Conservation (phyloP, 2,329 filamentous ascomycete species). For the Aureobasidium sp. region DNA sequence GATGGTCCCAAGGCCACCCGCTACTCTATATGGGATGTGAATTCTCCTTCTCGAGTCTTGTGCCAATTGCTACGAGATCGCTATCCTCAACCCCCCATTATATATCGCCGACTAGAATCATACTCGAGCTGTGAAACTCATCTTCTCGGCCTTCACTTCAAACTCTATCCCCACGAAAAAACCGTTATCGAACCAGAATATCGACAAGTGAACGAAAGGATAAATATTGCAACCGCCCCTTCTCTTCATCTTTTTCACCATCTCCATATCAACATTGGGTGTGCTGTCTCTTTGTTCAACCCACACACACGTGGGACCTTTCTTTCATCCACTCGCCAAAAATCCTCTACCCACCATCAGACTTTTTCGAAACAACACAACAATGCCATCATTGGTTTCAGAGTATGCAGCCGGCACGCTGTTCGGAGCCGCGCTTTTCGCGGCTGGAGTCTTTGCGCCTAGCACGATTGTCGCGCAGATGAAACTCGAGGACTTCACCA, state of each 20-base stretch:
- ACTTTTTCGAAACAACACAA: background rate
- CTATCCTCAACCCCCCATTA: background rate
- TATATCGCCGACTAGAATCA: background rate
- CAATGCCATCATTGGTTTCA: constrained; percentile 6
- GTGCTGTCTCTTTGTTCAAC: background rate
- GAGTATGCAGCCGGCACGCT: constrained; percentile 39
- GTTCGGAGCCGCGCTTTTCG: constrained; percentile 57
- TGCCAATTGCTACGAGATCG: background rate
- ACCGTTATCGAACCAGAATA: constrained; percentile 6
- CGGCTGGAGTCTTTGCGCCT: constrained; percentile 54
- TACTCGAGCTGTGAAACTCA: background rate
- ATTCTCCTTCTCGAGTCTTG: background rate
- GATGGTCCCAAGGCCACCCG: background rate
- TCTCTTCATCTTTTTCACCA: background rate
- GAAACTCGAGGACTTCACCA: constrained; percentile 55
- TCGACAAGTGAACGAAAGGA: background rate
- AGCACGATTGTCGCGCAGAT: constrained; percentile 56
- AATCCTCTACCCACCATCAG: background rate
- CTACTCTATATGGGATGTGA: background rate
- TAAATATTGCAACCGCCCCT: background rate
- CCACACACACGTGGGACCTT: background rate
- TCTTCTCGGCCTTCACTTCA: constrained; percentile 1
- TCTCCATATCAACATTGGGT: background rate
- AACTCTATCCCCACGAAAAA: constrained; percentile 5
- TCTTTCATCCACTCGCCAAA: background rate